phyloP scores from a whole-genome alignment of 2,329 filamentous ascomycete species.

The Furcasterigmium furcatum region DNA sequence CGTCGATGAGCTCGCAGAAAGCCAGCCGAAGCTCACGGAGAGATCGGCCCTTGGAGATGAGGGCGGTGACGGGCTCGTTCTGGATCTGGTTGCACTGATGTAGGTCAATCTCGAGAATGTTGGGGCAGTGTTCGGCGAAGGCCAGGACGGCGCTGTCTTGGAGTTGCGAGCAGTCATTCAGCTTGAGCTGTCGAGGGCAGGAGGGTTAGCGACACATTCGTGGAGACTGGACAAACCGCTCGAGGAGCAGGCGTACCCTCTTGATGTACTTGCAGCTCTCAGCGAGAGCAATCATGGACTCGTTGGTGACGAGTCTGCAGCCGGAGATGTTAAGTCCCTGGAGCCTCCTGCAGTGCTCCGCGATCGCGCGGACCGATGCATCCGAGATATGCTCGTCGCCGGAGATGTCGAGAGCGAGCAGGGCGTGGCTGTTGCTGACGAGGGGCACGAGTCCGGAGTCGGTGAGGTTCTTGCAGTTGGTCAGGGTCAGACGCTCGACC shows the following conservation, averaged over 20 bases:
- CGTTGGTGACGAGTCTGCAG: slow-evolving; percentile 81
- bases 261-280: slow-evolving; percentile 84
- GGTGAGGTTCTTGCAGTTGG: slow-evolving; percentile 81
- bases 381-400: slow-evolving; percentile 83
- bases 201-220: neutral
- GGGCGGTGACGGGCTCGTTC: slow-evolving; percentile 76
- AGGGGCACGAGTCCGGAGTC: slow-evolving; percentile 80
- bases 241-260: slow-evolving; percentile 52
- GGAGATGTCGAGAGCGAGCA: slow-evolving; percentile 89
- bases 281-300: slow-evolving; percentile 78
- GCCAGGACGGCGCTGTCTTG: slow-evolving; percentile 79
- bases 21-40: slow-evolving; percentile 89
- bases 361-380: slow-evolving; percentile 71
- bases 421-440: slow-evolving; percentile 72
- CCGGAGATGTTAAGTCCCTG: slow-evolving; percentile 92
- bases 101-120: slow-evolving; percentile 94
- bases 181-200: slow-evolving; percentile 65
- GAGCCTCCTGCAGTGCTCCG: slow-evolving; percentile 76
- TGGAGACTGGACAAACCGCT: no score
- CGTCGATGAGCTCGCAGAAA: slow-evolving; percentile 80
- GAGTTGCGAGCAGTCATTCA: slow-evolving; percentile 87
- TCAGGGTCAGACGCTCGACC: slow-evolving; percentile 88
- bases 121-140: slow-evolving; percentile 83
- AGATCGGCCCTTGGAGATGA: slow-evolving; percentile 74
- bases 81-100: slow-evolving; percentile 80